A percentile compares a stretch with the other conserved stretches of the same genome.
Evolutionary conservation across 495 filamentous ascomycete species (phyloP).

Genomic region (Lophiostoma macrostomum): DNA sequence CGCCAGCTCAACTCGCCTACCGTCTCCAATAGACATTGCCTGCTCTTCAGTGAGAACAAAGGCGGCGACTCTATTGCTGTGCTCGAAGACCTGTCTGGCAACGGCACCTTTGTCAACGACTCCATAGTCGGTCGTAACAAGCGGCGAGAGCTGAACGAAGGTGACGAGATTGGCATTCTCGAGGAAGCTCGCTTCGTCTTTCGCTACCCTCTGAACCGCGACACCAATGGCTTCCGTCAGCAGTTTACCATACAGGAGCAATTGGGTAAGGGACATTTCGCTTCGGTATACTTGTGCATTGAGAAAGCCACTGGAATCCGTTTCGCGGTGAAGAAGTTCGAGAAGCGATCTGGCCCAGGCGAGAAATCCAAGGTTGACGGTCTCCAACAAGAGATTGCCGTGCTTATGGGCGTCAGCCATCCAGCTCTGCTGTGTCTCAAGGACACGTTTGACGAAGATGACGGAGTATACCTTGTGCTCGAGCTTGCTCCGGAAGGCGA

Average conservation of each 20-base stretch:
- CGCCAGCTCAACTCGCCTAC: conserved; percentile 72
- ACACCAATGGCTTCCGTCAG: conserved; percentile 74
- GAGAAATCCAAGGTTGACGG: conserved; percentile 79
- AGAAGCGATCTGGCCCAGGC: conserved; percentile 71
- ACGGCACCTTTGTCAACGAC: conserved; percentile 95
- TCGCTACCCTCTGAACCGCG: conserved; percentile 74
- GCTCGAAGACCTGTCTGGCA: conserved; percentile 89
- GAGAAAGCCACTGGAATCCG: conserved; percentile 78
- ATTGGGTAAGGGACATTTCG: conserved; percentile 95
- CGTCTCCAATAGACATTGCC: conserved; percentile 93
- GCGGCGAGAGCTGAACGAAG: conserved; percentile 77
- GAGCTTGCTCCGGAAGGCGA: conserved; percentile 92
- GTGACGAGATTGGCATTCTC: conserved; percentile 84
- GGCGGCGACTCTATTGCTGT: conserved; percentile 76
- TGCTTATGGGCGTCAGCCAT: conserved; percentile 93
- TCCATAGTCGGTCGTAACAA: conserved; percentile 88
- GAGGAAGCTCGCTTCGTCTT: conserved; percentile 84
- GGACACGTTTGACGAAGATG: conserved; percentile 88
- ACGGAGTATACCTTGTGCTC: conserved; percentile 86
- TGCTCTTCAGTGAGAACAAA: conserved; percentile 84
- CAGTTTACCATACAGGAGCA: conserved; percentile 82
- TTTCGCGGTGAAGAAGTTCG: conserved; percentile 93
- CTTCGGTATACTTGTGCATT: conserved; percentile 86
- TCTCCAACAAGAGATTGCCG: conserved; percentile 91
- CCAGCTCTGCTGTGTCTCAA: conserved; percentile 93